A percentile compares a stretch with the other conserved stretches of the same genome.
phyloP scores from a whole-genome alignment of 495 filamentous ascomycete species.

The Aspergillus diversus region DNA sequence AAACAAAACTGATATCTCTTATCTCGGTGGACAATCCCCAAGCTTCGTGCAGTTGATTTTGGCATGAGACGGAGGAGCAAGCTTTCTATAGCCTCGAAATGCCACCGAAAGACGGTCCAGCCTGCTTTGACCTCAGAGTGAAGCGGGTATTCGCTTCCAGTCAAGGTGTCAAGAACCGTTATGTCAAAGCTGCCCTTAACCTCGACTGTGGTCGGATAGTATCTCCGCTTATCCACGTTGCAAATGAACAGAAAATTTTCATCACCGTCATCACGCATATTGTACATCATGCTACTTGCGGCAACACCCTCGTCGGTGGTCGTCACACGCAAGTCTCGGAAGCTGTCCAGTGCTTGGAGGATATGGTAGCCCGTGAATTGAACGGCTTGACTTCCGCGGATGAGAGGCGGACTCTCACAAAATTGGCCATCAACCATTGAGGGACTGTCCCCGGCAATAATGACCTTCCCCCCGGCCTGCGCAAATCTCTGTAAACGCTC shows the following conservation, averaged over 20 bases:
- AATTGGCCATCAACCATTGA: neutral
- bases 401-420: neutral
- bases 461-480: neutral
- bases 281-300: neutral
- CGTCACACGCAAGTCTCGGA: neutral
- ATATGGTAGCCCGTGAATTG: neutral
- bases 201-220: neutral
- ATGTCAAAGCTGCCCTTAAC: neutral
- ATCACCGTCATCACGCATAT: neutral
- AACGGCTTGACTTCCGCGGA: neutral
- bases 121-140: neutral
- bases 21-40: neutral
- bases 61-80: neutral
- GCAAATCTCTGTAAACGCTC: neutral
- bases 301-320: neutral
- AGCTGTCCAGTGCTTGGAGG: neutral
- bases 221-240: neutral
- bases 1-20: neutral
- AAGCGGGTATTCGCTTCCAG: neutral
- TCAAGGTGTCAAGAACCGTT: neutral
- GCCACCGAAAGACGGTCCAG: neutral
- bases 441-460: neutral
- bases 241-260: neutral
- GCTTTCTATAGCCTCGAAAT: neutral
- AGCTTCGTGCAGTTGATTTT: neutral